Conservation (phyloP, 1,139 yeast genomes). For the Magnusiomyces paraingens region DNA sequence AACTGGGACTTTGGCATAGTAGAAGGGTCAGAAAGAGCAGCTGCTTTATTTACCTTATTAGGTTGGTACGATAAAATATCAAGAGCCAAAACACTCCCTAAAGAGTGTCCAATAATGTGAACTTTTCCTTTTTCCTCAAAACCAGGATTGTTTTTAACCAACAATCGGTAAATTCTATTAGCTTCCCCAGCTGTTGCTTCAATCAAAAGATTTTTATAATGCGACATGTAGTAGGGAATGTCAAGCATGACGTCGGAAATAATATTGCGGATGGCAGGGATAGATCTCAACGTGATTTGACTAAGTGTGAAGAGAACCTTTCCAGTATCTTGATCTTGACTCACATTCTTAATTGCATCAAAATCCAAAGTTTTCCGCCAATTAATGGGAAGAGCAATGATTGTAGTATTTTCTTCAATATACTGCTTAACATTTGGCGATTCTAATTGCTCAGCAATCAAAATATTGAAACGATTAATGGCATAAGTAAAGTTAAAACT, state of each 20-base stretch:
- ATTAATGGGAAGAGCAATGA: slow-evolving; percentile 37
- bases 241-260: slow-evolving; percentile 86
- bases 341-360: slow-evolving; percentile 25
- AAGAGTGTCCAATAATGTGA: slow-evolving; percentile 81
- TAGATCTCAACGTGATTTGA: slow-evolving; percentile 75
- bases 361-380: slow-evolving; percentile 36
- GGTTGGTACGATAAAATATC: slow-evolving; percentile 67
- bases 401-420: slow-evolving; percentile 21
- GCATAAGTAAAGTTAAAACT: slow-evolving; percentile 85
- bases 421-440: slow-evolving; percentile 26
- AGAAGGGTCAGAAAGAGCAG: slow-evolving; percentile 4
- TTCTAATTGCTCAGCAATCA: slow-evolving; percentile 27
- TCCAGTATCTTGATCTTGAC: slow-evolving; percentile 18
- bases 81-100: slow-evolving; percentile 80
- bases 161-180: slow-evolving; percentile 59
- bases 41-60: slow-evolving; percentile 16
- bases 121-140: slow-evolving; percentile 61
- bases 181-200: slow-evolving; percentile 62
- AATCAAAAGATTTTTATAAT: slow-evolving; percentile 56
- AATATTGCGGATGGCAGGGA: slow-evolving; percentile 66
- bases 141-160: slow-evolving; percentile 57
- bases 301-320: slow-evolving; percentile 50
- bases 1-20: slow-evolving; percentile 25
- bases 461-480: slow-evolving; percentile 57
- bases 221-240: slow-evolving; percentile 77